Evolutionary conservation across 2,329 filamentous ascomycete species (phyloP).

Genomic region (Alternaria infectoria): DNA sequence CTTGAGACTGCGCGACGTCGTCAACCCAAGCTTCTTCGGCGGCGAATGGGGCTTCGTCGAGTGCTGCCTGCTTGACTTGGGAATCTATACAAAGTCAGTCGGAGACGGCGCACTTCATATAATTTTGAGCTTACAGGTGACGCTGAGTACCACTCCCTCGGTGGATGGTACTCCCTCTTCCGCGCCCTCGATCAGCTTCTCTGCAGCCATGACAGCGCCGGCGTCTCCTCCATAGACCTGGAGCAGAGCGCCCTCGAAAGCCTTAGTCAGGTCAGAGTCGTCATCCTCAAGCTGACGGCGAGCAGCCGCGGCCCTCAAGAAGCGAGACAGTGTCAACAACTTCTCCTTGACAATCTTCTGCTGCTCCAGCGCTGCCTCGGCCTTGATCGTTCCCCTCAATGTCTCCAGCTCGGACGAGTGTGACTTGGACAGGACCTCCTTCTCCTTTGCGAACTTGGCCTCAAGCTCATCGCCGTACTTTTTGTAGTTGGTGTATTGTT

Average conservation of each 20-base stretch:
- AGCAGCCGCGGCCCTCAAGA: conserved; percentile 78
- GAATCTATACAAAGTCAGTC: conserved; percentile 54
- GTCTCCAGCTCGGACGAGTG: conserved; percentile 65
- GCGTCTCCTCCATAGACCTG: conserved; percentile 81
- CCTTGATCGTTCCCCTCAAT: conserved; percentile 60
- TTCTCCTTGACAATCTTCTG: conserved; percentile 63
- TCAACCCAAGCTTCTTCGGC: conserved; percentile 59
- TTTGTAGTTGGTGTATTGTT: conserved; percentile 75
- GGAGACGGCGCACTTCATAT: neutral
- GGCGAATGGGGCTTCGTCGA: conserved; percentile 60
- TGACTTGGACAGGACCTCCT: conserved; percentile 59
- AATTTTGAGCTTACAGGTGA: conserved; percentile 68
- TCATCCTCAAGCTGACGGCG: conserved; percentile 74
- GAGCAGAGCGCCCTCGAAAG: conserved; percentile 79
- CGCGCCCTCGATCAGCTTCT: conserved; percentile 77
- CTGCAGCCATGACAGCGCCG: conserved; percentile 73
- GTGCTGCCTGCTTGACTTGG: conserved; percentile 62
- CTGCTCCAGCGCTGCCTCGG: conserved; percentile 58
- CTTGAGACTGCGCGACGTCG: conserved; percentile 54
- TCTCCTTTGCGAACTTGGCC: conserved; percentile 63
- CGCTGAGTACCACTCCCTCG: conserved; percentile 67
- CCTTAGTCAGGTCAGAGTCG: conserved; percentile 76
- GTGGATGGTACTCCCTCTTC: conserved; percentile 71
- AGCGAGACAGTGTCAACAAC: conserved; percentile 76
- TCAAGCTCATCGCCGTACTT: conserved; percentile 78